Evolutionary conservation across 2,329 filamentous ascomycete species (phyloP), one percentile per base, ranked within the genome.

Genomic region (Dactylellina haptotyla): DNA sequence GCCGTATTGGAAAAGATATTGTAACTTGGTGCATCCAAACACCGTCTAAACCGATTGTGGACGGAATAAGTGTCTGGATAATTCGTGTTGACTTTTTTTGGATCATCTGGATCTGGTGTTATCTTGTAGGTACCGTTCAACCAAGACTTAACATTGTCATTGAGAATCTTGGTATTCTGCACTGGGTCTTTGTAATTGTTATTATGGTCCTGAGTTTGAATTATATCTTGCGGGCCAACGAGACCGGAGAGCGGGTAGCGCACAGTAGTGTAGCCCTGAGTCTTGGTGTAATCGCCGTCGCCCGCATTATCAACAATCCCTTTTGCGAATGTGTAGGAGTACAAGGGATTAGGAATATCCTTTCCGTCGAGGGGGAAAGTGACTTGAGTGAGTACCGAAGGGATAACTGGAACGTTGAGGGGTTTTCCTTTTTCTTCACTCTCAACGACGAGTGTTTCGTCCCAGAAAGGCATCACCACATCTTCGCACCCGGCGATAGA

Each of bases 1-100:
- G 71, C 76, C 3, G 45, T 78, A 62, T 80, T 80, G 30, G 79
- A 80, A 63, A 81, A 81, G 20, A 79, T 77, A 14, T 78, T 80
- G 70, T 81, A 81, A 63, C 79, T 80, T 6, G 79, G 79, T 0
- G 79, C 79, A 1, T 77, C 30, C 18, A 81, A 76, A 28, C 77
- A 80, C 1, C 58, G 26, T 16, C 34, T 8, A 32, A 74, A 78
- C 32, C 75, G 57, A 12, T 39, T 20, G 23, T 30, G 34, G 12
- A 72, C 59, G 0, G 67, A 61, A 34, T 54, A 65, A 1, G 69
- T 76, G 39, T 70, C 71, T 8, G 32, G 30, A 9, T 62, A 70
- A 20, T 16, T 32, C 5, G 43, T 34, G 8, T 26, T 34, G 18
- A 20, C 43, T 3, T 56, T 28, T 32, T 58, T 10, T 16, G 45